Percentiles rank a stretch among this genome's conserved stretches.
These are phyloP conservation scores for Solidago caesia DNA, from an alignment of 129 eudicot genomes.

Conservation along the genomic window DNA sequence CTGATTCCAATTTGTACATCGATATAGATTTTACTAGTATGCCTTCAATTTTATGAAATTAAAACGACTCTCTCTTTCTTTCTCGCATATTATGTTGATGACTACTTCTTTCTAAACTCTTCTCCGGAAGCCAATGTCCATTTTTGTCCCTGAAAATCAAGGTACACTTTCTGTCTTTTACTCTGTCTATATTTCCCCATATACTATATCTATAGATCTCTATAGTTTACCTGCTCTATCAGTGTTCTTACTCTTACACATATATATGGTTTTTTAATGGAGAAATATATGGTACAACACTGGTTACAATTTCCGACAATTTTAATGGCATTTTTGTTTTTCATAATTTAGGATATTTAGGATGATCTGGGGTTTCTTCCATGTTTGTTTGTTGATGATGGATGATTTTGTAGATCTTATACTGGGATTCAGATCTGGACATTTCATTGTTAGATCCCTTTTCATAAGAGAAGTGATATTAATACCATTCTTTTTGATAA, in stretches of 20 bases:
- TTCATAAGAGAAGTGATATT: not conserved
- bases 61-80: slow-evolving; percentile 14
- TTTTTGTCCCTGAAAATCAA: slow-evolving; percentile 38
- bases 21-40: slow-evolving; percentile 26
- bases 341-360: slow-evolving; percentile 14
- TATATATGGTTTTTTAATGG: not conserved
- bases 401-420: slow-evolving; percentile 24
- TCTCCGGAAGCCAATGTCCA: slow-evolving; percentile 12
- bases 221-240: slow-evolving; percentile 2
- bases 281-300: slow-evolving; percentile 23
- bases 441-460: slow-evolving; percentile 31
- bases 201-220: slow-evolving; percentile 11
- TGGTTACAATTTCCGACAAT: slow-evolving; percentile 23
- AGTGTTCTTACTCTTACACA: slow-evolving; percentile 10
- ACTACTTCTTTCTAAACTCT: slow-evolving; percentile 31
- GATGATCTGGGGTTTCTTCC: slow-evolving; percentile 26
- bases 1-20: no score
- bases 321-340: slow-evolving; percentile 24
- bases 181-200: not conserved
- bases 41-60: slow-evolving; percentile 41
- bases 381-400: not conserved
- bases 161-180: slow-evolving; percentile 32
- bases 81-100: not conserved
- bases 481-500: no score
- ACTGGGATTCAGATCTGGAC: slow-evolving; percentile 32